Percentiles rank a stretch among this genome's conserved stretches.
Evolutionary conservation across 2,329 filamentous ascomycete genomes (phyloP).

Genomic region (Endothia cerciana): DNA sequence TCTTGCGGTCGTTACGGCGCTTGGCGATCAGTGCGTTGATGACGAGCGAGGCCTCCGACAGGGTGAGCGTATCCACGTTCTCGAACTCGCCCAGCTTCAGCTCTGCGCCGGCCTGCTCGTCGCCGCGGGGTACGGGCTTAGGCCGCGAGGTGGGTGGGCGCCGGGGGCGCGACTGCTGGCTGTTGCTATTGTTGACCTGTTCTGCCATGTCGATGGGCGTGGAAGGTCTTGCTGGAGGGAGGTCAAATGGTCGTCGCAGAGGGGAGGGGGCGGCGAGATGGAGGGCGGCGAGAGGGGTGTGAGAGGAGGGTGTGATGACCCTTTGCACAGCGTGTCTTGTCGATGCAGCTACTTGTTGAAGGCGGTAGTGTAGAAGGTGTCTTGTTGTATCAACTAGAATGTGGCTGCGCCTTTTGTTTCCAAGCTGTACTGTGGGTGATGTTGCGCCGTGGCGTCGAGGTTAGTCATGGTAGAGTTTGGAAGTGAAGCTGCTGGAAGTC

Average conservation of each 20-base stretch:
- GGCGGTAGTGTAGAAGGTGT: neutral
- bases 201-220: slow-evolving; percentile 8
- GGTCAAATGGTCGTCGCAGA: neutral
- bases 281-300: neutral
- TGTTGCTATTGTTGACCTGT: slow-evolving; percentile 4
- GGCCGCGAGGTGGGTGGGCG: slow-evolving; percentile 62
- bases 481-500: neutral
- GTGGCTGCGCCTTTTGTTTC: neutral
- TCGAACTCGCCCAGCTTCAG: slow-evolving; percentile 94
- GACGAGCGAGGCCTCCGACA: slow-evolving; percentile 89
- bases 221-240: neutral
- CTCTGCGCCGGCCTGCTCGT: slow-evolving; percentile 82
- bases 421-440: neutral
- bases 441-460: neutral
- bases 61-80: slow-evolving; percentile 85
- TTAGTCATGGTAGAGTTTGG: neutral
- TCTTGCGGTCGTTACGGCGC: slow-evolving; percentile 77
- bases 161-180: slow-evolving; percentile 21
- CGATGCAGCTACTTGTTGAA: neutral
- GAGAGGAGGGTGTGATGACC: slow-evolving; percentile 20
- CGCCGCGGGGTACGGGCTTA: slow-evolving; percentile 71
- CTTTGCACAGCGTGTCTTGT: neutral
- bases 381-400: neutral
- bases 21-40: slow-evolving; percentile 87
- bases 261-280: slow-evolving; percentile 15